Conservation (phyloP, 208 protist genomes). For the Leptomonas pyrrhocoris region DNA sequence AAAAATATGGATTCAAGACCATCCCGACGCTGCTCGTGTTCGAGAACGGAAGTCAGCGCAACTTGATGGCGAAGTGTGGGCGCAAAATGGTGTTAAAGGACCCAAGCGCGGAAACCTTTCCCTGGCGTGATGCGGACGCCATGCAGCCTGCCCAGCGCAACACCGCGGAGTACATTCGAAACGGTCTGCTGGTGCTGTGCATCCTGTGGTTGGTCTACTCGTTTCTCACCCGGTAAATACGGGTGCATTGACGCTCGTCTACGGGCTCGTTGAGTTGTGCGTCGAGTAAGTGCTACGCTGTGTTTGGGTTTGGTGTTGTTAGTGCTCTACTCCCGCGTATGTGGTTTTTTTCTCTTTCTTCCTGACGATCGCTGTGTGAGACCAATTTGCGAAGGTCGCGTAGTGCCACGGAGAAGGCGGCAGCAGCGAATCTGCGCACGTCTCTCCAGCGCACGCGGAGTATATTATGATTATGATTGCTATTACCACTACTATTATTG, state of each 20-base stretch:
- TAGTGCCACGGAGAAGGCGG: too few species aligned
- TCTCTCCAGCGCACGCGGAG: too few species aligned
- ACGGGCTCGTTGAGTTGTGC: too few species aligned
- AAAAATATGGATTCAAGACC: conserved; percentile 31
- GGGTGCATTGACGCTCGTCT: background rate
- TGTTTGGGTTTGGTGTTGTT: too few species aligned
- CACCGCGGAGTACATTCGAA: conserved; percentile 1
- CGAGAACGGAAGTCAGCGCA: conserved; percentile 28
- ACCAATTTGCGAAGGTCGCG: too few species aligned
- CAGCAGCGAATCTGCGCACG: too few species aligned
- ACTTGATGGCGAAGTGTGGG: conserved; percentile 32
- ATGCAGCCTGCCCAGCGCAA: background rate
- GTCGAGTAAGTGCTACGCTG: too few species aligned
- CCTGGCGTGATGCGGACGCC: conserved; percentile 35
- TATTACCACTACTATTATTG: background rate
- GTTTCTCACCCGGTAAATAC: background rate
- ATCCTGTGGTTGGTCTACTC: conserved; percentile 20
- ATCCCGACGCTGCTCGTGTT: conserved; percentile 53
- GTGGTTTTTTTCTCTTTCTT: background rate
- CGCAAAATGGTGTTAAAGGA: conserved; percentile 38
- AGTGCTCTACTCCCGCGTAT: too few species aligned
- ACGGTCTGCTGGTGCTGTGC: background rate
- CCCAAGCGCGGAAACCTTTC: conserved; percentile 42
- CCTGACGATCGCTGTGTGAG: too few species aligned
- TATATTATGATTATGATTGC: too few species aligned